A percentile compares a stretch with the other conserved stretches of the same genome.
Evolutionary conservation across 139 green algal genomes (phyloP).

Genomic region (Chlorella sorokiniana): DNA sequence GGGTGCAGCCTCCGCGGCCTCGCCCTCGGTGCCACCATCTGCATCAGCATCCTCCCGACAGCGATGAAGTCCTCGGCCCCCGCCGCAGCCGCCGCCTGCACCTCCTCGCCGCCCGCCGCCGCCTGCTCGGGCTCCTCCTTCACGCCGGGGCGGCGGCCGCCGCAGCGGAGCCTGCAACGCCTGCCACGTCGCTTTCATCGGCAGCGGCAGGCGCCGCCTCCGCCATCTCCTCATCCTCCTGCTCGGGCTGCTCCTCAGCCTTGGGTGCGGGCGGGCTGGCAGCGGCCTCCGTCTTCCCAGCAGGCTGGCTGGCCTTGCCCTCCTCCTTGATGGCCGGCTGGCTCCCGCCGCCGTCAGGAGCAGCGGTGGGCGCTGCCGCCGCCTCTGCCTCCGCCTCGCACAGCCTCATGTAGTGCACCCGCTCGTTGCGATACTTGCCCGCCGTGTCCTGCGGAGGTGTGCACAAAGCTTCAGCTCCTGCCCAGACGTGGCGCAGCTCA

Average conservation of each 20-base stretch:
- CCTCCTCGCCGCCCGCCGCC: too few relatives aligned
- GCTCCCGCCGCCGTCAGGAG: background rate
- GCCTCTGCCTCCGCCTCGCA: constrained; percentile 31
- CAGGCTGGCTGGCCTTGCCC: background rate
- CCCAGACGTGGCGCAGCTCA: too few relatives aligned
- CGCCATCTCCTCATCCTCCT: background rate
- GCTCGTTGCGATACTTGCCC: constrained; percentile 15
- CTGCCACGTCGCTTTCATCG: background rate
- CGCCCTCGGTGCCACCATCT: background rate
- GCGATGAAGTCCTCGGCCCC: too few relatives aligned
- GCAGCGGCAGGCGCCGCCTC: background rate
- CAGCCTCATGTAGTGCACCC: constrained; percentile 21
- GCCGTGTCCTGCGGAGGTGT: constrained; percentile 3
- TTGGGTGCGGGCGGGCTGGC: background rate
- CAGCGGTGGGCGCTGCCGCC: background rate
- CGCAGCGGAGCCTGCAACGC: background rate
- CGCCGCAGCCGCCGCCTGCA: background rate
- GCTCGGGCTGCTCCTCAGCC: background rate
- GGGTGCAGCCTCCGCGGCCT: background rate
- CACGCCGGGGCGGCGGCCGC: background rate
- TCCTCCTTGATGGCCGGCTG: background rate
- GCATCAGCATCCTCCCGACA: background rate
- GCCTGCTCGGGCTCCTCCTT: background rate
- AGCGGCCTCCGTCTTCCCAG: background rate
- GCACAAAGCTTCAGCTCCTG: too few relatives aligned